Percentiles rank a stretch among this genome's conserved stretches.
Conservation (phyloP, 2,329 filamentous ascomycete species). For the Cryoendolithus antarcticus region DNA sequence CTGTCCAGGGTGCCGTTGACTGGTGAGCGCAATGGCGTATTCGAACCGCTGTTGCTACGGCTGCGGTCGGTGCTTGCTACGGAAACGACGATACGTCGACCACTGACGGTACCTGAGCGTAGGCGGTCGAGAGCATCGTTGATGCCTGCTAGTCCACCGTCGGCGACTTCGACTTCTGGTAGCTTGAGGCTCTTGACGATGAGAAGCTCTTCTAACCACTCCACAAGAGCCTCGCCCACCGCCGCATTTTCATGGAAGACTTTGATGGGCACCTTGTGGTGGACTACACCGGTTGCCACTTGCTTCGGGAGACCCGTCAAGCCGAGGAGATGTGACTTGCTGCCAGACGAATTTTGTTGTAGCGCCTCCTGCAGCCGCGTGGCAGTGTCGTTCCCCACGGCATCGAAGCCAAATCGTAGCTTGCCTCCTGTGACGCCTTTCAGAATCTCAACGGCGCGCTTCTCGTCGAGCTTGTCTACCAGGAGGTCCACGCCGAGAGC, state of each 20-base stretch:
- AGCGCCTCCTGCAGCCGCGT: slow-evolving; percentile 45
- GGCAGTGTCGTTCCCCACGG: slow-evolving; percentile 52
- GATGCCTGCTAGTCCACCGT: slow-evolving; percentile 54
- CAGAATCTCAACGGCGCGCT: slow-evolving; percentile 53
- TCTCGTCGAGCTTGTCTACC: slow-evolving; percentile 54
- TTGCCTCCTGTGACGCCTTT: slow-evolving; percentile 43
- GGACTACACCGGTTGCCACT: slow-evolving; percentile 33
- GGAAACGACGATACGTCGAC: slow-evolving; percentile 53
- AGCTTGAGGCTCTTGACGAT: slow-evolving; percentile 40
- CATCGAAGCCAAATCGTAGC: slow-evolving; percentile 58
- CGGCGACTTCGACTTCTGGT: slow-evolving; percentile 53
- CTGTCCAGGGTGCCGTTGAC: slow-evolving; percentile 8
- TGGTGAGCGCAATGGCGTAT: slow-evolving; percentile 1
- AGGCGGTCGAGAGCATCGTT: slow-evolving; percentile 56
- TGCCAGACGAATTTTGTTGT: slow-evolving; percentile 15
- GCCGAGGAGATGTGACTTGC: slow-evolving; percentile 48
- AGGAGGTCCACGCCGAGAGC: slow-evolving; percentile 48
- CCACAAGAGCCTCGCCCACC: slow-evolving; percentile 50
- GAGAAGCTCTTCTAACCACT: slow-evolving; percentile 58
- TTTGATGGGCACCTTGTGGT: slow-evolving; percentile 63
- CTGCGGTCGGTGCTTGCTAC: slow-evolving; percentile 12
- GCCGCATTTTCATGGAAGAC: slow-evolving; percentile 56
- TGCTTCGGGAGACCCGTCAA: slow-evolving; percentile 55
- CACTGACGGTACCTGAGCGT: slow-evolving; percentile 53
- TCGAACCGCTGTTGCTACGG: slow-evolving; percentile 7